A percentile compares a stretch with the other conserved stretches of the same genome.
Conservation (phyloP, 192 early-diverging fungal species). For the Umbelopsis ramanniana region DNA sequence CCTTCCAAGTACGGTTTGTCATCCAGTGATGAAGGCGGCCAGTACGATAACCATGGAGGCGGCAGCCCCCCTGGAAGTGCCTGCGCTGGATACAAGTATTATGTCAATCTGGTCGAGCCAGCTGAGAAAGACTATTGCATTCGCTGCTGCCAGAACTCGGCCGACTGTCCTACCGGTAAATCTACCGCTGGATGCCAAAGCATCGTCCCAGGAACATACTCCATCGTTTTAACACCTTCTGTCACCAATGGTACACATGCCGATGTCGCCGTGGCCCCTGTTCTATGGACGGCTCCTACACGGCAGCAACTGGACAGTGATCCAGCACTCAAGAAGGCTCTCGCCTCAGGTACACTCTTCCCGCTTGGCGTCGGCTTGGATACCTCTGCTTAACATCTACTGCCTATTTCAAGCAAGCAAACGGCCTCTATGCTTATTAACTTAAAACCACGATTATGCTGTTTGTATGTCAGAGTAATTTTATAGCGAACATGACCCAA, state of each 20-base stretch:
- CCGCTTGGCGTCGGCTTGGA: constrained; percentile 2
- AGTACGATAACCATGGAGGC: constrained; percentile 42
- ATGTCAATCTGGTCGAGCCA: constrained; percentile 23
- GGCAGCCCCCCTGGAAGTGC: constrained; percentile 12
- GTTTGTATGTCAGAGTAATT: neutral
- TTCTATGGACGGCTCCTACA: constrained; percentile 5
- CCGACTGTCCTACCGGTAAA: constrained; percentile 7
- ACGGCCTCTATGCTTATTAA: too few relatives aligned
- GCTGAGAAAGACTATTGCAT: constrained; percentile 16
- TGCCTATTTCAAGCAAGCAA: too few relatives aligned
- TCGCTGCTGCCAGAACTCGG: neutral
- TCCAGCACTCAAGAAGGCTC: neutral
- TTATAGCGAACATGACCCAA: neutral
- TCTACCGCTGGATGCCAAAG: constrained; percentile 6
- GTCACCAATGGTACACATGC: neutral
- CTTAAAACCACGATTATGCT: too few relatives aligned
- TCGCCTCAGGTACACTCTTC: neutral
- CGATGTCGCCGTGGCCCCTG: neutral
- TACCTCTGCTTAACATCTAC: neutral
- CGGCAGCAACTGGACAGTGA: neutral
- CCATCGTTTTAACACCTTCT: neutral
- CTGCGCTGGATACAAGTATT: constrained; percentile 22
- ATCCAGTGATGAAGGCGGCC: constrained; percentile 48
- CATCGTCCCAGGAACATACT: constrained; percentile 8
- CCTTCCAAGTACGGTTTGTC: constrained; percentile 37